Evolutionary conservation across 257 asterid genomes (phyloP), one percentile per base, ranked within the genome.

Genomic region (Cruciata laevipes): DNA sequence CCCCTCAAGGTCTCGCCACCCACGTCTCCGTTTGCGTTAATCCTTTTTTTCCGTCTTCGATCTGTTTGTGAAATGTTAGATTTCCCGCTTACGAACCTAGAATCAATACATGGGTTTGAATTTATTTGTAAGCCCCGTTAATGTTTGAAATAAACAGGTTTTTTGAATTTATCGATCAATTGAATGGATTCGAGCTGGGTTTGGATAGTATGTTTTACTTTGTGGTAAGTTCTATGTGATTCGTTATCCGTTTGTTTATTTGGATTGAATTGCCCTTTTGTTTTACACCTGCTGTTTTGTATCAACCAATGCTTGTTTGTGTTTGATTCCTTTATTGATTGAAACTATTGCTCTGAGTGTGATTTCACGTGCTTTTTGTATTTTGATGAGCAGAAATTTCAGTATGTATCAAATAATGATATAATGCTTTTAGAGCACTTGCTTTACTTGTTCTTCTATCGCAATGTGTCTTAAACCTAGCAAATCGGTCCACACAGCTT

Each of bases 401-500:
- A 7, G 40, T 37, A 6, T 37, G 40, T 37, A 37, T 37, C 40
- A 37, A 0, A 35, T 35, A 1, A 33, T 33, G 37, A 7, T 33
- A 33, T 33, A 7, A 20, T 55, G 4, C 20, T 67, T 3, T 52
- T 14, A 3, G 17, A 16, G 30, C 35, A 14, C 12, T 6, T 37
- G 49, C 49, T 11, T 40, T 11, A 40, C 49, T 40, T 11, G 49
- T 12, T 9, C 16, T 40, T 40, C 16, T 11, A 11, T 37, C 10
- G 9, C 40, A 40, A 3, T 40, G n/a, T 40, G 16, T 37, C 40
- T 2, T 37, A 12, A 40, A 38, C 7, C 11, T 38, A 38, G n/a
- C n/a, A n/a, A n/a, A n/a, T 83, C 91, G 0, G 91, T 90, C 71
- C 80, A 88, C 76, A 83, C 88, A 5, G 80, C 83, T 52, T 88